Evolutionary conservation across 345 rosid species (phyloP), one percentile per base, ranked within the genome.

Genomic region (Bretschneidera sinensis): DNA sequence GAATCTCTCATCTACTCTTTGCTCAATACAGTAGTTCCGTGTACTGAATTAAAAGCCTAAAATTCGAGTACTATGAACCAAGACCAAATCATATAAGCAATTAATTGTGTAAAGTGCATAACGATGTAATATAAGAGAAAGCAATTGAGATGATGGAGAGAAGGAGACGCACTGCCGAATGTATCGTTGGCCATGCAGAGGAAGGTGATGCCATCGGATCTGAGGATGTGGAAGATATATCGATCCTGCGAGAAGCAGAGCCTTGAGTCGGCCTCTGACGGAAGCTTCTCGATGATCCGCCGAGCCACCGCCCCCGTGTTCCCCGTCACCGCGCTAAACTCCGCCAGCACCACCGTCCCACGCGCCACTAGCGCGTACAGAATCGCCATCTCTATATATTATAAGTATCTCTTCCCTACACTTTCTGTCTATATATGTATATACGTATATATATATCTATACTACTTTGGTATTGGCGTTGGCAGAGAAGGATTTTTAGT

Each of bases 121-220:
- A 28, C 8, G 33, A 28, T 28, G 33, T 2, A 28, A 2, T 8
- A 28, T 28, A 28, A 28, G 33, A 8, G 8, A 3, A 8, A 28
- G 8, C 33, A n/a, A n/a, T 28, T 28, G 45, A 39, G 45, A 31
- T 4, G 35, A 9, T 31, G 35, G 45, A 39, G 45, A 39, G 21
- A 64, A 18, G 24, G 58, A 35, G 33, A 60, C 96, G 45, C 57
- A 94, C 99, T 86, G 68, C 99, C 99, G 18, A 94, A 91, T 64
- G 92, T 81, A 33, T 91, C 95, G 65, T 91, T 86, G 23, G 99
- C 97, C 99, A 94, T 90, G 69, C 97, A 94, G 72, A 94, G 89
- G 72, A 88, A 94, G 65, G 76, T 76, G 68, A 94, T 84, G 59
- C 95, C 96, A 65, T 85, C 91, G 45, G 96, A 88, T 86, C 95